Base-by-base conservation (phyloP, 352 stramenopile species). In the Pythium diclinum region DNA sequence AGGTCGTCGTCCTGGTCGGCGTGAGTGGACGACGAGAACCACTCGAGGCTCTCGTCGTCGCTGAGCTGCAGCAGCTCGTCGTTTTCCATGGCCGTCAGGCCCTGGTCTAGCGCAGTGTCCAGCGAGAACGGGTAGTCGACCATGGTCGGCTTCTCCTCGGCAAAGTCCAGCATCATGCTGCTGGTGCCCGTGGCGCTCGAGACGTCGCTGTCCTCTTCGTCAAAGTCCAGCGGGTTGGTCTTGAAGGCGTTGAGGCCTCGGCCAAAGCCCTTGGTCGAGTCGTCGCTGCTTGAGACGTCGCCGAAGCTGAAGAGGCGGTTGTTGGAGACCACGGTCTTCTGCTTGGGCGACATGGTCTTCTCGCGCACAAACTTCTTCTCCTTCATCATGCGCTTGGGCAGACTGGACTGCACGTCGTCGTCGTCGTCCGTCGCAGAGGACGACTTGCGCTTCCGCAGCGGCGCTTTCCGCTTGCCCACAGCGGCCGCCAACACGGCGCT, bases 51-150 rank as follows among this genome's bases (percentile, higher is more conserved):
- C 52, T 92, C 83, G 57, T 94, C 84, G 65, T 92, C 83, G 6
- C 82, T 91, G 9, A 92, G 76, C 65, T 91, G 81, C 38, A 94
- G 66, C 48, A 92, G 63, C 42, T 94, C 85, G 51, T 94, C 82
- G 61, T 86, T 87, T 69, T 91, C 81, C 40, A 94, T 89, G n/a
- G 77, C 78, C 13, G 81, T 71, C 14, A 93, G 68, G 3, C 75
- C 78, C 65, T 85, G 79, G 56, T 90, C 83, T 34, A 86, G 71
- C 53, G 75, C 74, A 34, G 53, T 66, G 61, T 85, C 79, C 46
- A 83, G 51, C 28, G 74, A 40, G 47, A 89, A 83, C 21, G 83
- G 74, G 54, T 87, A 90, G 30, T 91, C 83, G 3, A 69, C 59
- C 17, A 89, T 59, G 5, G 72, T 51, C 17, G 17, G 65, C 66